phyloP scores from a whole-genome alignment of 2,329 filamentous ascomycete genomes.

The Penicillium hesseltinei region DNA sequence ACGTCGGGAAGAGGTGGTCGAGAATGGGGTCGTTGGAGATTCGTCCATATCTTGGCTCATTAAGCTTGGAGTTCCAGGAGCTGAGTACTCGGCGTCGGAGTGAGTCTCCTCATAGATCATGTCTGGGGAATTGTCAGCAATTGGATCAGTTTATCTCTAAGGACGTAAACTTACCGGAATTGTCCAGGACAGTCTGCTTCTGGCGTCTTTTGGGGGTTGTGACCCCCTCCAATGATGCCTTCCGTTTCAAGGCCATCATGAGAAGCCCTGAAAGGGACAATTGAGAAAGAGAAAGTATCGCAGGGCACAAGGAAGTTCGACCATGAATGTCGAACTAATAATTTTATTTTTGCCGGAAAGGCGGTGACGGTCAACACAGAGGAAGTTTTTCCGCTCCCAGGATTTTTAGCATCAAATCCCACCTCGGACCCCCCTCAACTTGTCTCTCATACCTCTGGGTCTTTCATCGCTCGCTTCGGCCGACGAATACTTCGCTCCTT shows the following conservation, averaged over 20 bases:
- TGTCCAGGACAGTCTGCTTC: constrained; percentile 27
- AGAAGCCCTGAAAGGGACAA: constrained; percentile 1
- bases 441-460: constrained; percentile 19
- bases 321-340: constrained; percentile 15
- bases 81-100: constrained; percentile 36
- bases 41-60: constrained; percentile 38
- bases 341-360: constrained; percentile 35
- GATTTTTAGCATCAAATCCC: constrained; percentile 25
- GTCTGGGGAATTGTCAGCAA: constrained; percentile 36
- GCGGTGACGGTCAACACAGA: constrained; percentile 34
- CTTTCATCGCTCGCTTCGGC: constrained; percentile 15
- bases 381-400: constrained; percentile 38
- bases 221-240: constrained; percentile 27
- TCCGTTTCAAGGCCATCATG: constrained; percentile 40
- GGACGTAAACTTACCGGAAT: constrained; percentile 28
- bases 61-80: constrained; percentile 29
- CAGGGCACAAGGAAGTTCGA: constrained; percentile 2
- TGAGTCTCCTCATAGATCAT: constrained; percentile 33
- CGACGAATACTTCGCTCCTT: constrained; percentile 12
- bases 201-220: constrained; percentile 33
- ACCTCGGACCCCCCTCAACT: constrained; percentile 12
- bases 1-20: constrained; percentile 44
- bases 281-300: neutral
- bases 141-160: constrained; percentile 2
- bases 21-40: constrained; percentile 53